Evolutionary conservation across 495 filamentous ascomycete genomes (phyloP).

Genomic region (Geoglossum glabrum): DNA sequence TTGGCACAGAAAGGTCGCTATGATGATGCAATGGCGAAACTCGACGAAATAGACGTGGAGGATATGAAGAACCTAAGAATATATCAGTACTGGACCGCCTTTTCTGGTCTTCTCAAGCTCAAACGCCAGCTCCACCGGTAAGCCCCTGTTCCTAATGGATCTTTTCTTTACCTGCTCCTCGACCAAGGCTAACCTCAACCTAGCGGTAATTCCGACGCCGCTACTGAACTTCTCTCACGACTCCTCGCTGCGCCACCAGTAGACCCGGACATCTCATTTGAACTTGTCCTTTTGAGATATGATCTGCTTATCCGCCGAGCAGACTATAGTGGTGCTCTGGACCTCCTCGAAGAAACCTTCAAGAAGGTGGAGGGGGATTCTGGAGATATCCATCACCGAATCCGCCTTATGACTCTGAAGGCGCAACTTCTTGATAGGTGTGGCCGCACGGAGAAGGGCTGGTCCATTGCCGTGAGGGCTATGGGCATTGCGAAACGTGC

Average conservation of each 20-base stretch:
- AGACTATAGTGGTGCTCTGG: conserved; percentile 42
- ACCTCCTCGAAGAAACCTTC: conserved; percentile 46
- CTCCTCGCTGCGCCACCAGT: conserved; percentile 30
- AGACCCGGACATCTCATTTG: conserved; percentile 51
- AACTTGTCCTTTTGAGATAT: conserved; percentile 48
- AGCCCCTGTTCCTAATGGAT: not conserved
- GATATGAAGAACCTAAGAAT: conserved; percentile 54
- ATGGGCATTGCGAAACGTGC: conserved; percentile 56
- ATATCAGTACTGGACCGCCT: conserved; percentile 60
- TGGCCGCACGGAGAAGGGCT: conserved; percentile 59
- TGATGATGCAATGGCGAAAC: conserved; percentile 41
- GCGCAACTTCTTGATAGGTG: conserved; percentile 48
- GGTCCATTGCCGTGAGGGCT: conserved; percentile 64
- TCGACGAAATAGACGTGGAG: conserved; percentile 47
- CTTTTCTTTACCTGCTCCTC: not conserved
- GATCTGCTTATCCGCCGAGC: conserved; percentile 46
- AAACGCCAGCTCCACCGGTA: conserved; percentile 46
- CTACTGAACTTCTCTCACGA: conserved; percentile 42
- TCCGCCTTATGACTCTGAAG: conserved; percentile 59
- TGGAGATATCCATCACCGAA: conserved; percentile 53
- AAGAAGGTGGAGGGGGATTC: conserved; percentile 42
- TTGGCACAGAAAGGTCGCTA: conserved; percentile 45
- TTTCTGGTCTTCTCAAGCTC: conserved; percentile 50
- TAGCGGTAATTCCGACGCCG: conserved; percentile 45
- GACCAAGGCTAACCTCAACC: not conserved